phyloP scores from a whole-genome alignment of 768 basidiomycete species.

The Tricholoma furcatifolium region DNA sequence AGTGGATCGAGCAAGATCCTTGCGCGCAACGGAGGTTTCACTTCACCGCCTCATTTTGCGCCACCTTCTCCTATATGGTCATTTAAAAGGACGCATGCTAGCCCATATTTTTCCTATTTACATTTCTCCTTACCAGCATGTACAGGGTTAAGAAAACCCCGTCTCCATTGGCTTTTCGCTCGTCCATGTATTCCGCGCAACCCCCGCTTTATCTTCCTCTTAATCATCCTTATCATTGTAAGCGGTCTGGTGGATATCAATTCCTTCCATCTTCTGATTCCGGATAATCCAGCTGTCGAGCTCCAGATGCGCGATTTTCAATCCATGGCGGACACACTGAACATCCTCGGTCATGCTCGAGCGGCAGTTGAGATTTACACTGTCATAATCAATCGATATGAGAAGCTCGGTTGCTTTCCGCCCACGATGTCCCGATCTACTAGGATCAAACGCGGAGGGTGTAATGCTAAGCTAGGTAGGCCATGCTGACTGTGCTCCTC shows the following conservation, averaged over 20 bases:
- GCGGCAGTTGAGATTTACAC: not conserved
- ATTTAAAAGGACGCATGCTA: not conserved
- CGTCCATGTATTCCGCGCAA: not conserved
- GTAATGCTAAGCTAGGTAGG: not conserved
- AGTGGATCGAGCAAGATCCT: not conserved
- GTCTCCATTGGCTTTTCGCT: not conserved
- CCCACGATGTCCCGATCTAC: not conserved
- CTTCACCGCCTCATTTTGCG: slow-evolving; percentile 4
- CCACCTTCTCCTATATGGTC: slow-evolving; percentile 3
- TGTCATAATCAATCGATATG: slow-evolving; percentile 1
- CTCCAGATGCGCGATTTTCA: slow-evolving; percentile 1
- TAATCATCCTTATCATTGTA: not conserved
- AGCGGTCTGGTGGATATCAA: not conserved
- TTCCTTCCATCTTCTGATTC: not conserved
- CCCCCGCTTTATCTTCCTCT: not conserved
- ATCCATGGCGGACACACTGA: slow-evolving; percentile 1
- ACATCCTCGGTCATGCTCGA: not conserved
- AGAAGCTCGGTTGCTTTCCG: not conserved
- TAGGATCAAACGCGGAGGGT: slow-evolving; percentile 1
- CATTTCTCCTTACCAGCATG: not conserved
- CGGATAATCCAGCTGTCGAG: not conserved
- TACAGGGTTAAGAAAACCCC: not conserved
- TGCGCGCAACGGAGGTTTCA: not conserved
- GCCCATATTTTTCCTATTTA: not conserved
- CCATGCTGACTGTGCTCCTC: not conserved